Evolutionary conservation across 2,329 filamentous ascomycete species (phyloP).

Genomic region (Xylaria sp.): DNA sequence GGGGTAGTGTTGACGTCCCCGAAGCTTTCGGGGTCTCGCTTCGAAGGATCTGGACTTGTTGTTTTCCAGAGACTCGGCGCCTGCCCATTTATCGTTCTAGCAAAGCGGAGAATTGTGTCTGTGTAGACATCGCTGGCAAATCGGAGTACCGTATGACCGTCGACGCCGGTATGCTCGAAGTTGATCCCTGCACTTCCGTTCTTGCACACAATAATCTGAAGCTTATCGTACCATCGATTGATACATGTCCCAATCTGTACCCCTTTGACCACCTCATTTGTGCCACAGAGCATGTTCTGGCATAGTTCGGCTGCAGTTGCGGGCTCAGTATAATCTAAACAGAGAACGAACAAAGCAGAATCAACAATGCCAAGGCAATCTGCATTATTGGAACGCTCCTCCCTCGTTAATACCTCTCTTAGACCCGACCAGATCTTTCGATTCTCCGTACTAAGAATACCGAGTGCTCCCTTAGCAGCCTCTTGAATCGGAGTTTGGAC

Average conservation of each 20-base stretch:
- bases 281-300: slow-evolving; percentile 98
- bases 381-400: slow-evolving; percentile 91
- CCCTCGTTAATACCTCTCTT: slow-evolving; percentile 85
- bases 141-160: slow-evolving; percentile 94
- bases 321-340: slow-evolving; percentile 91
- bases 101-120: slow-evolving; percentile 95
- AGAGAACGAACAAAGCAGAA: slow-evolving; percentile 90
- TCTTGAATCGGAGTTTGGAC: slow-evolving; percentile 90
- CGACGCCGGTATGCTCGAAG: slow-evolving; percentile 97
- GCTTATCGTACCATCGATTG: slow-evolving; percentile 98
- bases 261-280: slow-evolving; percentile 88
- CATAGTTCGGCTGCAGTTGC: slow-evolving; percentile 84
- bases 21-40: slow-evolving; percentile 89
- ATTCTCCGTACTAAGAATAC: slow-evolving; percentile 95
- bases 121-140: slow-evolving; percentile 98
- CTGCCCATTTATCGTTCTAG: slow-evolving; percentile 92
- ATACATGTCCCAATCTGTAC: slow-evolving; percentile 98
- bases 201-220: slow-evolving; percentile 99
- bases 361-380: slow-evolving; percentile 97
- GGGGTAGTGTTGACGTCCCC: slow-evolving; percentile 93
- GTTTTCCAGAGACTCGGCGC: slow-evolving; percentile 93
- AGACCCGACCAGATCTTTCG: slow-evolving; percentile 95
- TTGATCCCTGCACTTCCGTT: slow-evolving; percentile 99
- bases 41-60: slow-evolving; percentile 88
- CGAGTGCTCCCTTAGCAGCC: slow-evolving; percentile 92